phyloP scores from a whole-genome alignment of 139 green algal genomes.

The Spirogloea muscicola region DNA sequence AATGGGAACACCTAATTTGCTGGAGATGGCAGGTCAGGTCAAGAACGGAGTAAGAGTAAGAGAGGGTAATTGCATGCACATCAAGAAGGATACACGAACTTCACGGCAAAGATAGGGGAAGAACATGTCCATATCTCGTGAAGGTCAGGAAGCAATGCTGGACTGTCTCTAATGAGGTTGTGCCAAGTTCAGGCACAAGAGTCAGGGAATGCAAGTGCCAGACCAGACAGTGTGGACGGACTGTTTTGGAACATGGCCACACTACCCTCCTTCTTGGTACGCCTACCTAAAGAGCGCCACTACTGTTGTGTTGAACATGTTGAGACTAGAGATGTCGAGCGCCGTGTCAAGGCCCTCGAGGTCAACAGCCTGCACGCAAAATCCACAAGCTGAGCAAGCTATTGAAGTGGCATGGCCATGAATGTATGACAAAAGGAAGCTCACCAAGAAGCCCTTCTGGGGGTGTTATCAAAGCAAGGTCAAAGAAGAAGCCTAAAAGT shows the following conservation, averaged over 20 bases:
- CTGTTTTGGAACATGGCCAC: too few relatives aligned
- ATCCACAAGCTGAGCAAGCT: too few relatives aligned
- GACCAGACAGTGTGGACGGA: not conserved
- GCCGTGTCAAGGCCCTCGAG: conserved; percentile 29
- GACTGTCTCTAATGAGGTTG: not conserved
- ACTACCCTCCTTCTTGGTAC: too few relatives aligned
- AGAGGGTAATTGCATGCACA: not conserved
- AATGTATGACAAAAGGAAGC: too few relatives aligned
- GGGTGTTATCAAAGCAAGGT: too few relatives aligned
- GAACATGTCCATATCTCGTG: not conserved
- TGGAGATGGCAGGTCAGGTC: not conserved
- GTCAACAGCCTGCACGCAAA: conserved; percentile 35
- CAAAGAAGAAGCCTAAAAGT: too few relatives aligned
- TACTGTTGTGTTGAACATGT: conserved; percentile 33
- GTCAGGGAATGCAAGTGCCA: not conserved
- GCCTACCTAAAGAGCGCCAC: conserved; percentile 43
- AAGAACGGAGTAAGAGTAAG: conserved; percentile 1
- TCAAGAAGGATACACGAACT: not conserved
- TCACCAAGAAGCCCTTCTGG: too few relatives aligned
- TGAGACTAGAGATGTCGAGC: conserved; percentile 31
- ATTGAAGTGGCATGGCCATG: too few relatives aligned
- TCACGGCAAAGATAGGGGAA: too few relatives aligned
- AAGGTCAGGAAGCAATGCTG: not conserved
- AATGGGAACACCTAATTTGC: conserved; percentile 44
- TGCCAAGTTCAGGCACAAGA: not conserved